Base-by-base conservation (phyloP, 192 early-diverging fungal species). In the Coemansia sp. region DNA sequence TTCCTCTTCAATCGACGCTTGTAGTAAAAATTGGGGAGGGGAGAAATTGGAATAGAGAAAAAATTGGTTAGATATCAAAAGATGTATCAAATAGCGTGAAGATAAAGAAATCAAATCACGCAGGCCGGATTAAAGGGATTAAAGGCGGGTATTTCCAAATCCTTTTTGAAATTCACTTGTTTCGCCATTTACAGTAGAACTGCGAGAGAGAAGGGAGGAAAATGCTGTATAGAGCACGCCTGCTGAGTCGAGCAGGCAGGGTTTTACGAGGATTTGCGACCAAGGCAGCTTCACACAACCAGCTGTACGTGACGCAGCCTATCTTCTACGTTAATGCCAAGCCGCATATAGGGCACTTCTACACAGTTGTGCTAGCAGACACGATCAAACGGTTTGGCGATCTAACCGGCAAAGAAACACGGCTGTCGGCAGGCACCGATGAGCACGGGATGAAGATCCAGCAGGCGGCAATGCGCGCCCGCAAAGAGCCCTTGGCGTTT, bases 401-500 rank as follows among this genome's bases (percentile, higher is more conserved):
- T 23, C 54, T 97, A 42, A 86, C 81, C 31, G 92, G 90, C 13
- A 64, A 81, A 19, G 57, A 35, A 10, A 67, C 61, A n/a, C 68
- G 70, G 30, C 57, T 79, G 36, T 66, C 70, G 2, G 65, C 61
- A 55, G 96, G 96, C 31, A 98, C 96, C 3, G 96, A 98, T 62
- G 96, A 98, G 62, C 96, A 98, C 67, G 96, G 96, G 3, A 82
- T 91, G 4, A 98, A 98, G 89, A 95, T 98, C 48, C 91, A 95
- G 74, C 87, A 94, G 80, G 91, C 96, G 0, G 90, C 96, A 0
- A 77, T 63, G 15, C 78, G 71, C 35, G 81, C 78, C 6, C 70
- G 78, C 10, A 71, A 78, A 48, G 68, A 78, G 13, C 82, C 90
- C 6, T 77, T 86, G 35, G 79, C 61, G n/a, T 88, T 96, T 63